Conservation (phyloP, 805 yeast species). For the Sugiyamaella chiloensis region DNA sequence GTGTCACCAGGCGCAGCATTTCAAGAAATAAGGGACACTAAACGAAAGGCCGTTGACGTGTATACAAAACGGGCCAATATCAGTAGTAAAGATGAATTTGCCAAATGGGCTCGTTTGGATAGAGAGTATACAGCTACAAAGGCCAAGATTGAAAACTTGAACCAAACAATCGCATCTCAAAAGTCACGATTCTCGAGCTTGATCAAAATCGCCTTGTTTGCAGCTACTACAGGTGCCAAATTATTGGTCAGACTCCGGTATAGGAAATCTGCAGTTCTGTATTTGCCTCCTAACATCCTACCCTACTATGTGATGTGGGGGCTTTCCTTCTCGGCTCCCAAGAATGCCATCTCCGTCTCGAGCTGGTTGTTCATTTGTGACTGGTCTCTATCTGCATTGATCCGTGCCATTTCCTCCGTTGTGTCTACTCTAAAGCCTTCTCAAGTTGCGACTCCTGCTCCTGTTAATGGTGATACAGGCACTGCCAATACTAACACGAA, state of each 20-base stretch:
- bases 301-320: slow-evolving; percentile 55
- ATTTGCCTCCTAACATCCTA: slow-evolving; percentile 54
- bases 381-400: slow-evolving; percentile 23
- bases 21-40: slow-evolving; percentile 33
- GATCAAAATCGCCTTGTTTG: slow-evolving; percentile 37
- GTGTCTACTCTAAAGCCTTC: not conserved
- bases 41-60: slow-evolving; percentile 45
- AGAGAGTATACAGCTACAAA: slow-evolving; percentile 61
- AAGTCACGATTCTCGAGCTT: slow-evolving; percentile 30
- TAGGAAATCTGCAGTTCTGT: slow-evolving; percentile 53
- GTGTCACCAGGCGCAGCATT: slow-evolving; percentile 38
- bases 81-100: slow-evolving; percentile 91
- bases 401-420: not conserved
- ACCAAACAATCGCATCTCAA: slow-evolving; percentile 11
- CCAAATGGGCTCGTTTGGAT: slow-evolving; percentile 91
- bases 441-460: too few species aligned
- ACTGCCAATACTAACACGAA: too few species aligned
- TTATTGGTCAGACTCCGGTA: slow-evolving; percentile 50
- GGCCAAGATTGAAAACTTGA: slow-evolving; percentile 45
- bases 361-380: slow-evolving; percentile 48
- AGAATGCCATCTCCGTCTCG: slow-evolving; percentile 59
- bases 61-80: slow-evolving; percentile 55
- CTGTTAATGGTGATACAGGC: too few species aligned
- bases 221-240: slow-evolving; percentile 39
- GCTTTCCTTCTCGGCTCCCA: slow-evolving; percentile 56